These are phyloP conservation scores for Rhododendron ovatum DNA, from an alignment of 148 eudicot genomes.

Conservation along the genomic window DNA sequence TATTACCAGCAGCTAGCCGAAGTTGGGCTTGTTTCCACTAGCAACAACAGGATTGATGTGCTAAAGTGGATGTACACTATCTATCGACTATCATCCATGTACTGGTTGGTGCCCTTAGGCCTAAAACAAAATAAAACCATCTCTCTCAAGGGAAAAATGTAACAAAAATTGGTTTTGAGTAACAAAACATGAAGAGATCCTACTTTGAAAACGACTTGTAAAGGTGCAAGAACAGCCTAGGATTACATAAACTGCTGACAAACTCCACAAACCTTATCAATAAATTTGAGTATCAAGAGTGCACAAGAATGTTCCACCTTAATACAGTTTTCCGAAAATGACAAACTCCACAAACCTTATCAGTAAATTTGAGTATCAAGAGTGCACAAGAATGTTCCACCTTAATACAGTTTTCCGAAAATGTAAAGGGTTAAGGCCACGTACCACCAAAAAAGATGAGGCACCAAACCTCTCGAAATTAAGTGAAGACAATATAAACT, in stretches of 20 bases:
- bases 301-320: background rate
- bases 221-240: background rate
- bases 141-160: background rate
- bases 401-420: background rate
- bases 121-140: background rate
- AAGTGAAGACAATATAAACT: background rate
- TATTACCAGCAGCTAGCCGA: background rate
- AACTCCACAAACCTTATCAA: background rate
- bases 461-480: background rate
- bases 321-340: background rate
- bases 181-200: background rate
- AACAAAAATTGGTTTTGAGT: background rate
- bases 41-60: background rate
- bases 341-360: background rate
- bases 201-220: background rate
- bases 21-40: background rate
- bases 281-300: background rate
- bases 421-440: background rate
- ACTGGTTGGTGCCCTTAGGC: background rate
- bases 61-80: background rate
- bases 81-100: background rate
- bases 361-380: background rate
- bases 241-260: background rate
- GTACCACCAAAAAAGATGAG: background rate
- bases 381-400: slow-evolving; percentile 1